phyloP scores from a whole-genome alignment of 371 early-diverging fungal species.

The Syncephalis plumigaleata region DNA sequence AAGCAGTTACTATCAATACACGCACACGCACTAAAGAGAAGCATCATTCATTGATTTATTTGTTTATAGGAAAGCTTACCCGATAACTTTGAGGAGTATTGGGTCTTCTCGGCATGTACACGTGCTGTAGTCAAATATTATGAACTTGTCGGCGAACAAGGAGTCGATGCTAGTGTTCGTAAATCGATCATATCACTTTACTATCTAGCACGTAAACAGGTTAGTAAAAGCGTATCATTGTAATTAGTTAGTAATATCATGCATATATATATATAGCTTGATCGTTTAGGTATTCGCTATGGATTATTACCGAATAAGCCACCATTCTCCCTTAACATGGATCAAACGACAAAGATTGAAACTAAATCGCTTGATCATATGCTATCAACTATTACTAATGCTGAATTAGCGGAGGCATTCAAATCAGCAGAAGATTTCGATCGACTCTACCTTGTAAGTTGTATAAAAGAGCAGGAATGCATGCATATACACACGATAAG shows the following conservation, averaged over 20 bases:
- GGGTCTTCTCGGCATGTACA: slow-evolving; percentile 68
- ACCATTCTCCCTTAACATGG: slow-evolving; percentile 33
- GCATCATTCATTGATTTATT: too few relatives aligned
- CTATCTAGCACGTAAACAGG: slow-evolving; percentile 52
- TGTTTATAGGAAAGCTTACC: slow-evolving; percentile 22
- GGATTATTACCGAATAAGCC: slow-evolving; percentile 26
- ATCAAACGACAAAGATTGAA: slow-evolving; percentile 8
- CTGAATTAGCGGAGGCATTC: slow-evolving; percentile 37
- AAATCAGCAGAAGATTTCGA: slow-evolving; percentile 46
- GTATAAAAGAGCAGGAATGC: neutral
- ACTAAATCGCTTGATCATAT: slow-evolving; percentile 6
- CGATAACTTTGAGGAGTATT: slow-evolving; percentile 49
- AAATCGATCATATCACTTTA: slow-evolving; percentile 49
- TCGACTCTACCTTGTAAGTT: slow-evolving; percentile 46
- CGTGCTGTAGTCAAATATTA: slow-evolving; percentile 63
- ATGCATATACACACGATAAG: neutral
- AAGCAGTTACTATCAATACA: too few relatives aligned
- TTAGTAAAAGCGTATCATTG: too few relatives aligned
- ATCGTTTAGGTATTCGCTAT: slow-evolving; percentile 43
- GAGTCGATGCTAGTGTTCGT: slow-evolving; percentile 18
- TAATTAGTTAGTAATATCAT: too few relatives aligned
- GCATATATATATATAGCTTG: slow-evolving; percentile 44
- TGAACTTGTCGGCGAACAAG: slow-evolving; percentile 27
- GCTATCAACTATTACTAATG: slow-evolving; percentile 8
- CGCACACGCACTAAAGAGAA: too few relatives aligned